These are phyloP conservation scores for Alternaria brassicae DNA, from an alignment of 2,329 filamentous ascomycete species.

Conservation along the genomic window DNA sequence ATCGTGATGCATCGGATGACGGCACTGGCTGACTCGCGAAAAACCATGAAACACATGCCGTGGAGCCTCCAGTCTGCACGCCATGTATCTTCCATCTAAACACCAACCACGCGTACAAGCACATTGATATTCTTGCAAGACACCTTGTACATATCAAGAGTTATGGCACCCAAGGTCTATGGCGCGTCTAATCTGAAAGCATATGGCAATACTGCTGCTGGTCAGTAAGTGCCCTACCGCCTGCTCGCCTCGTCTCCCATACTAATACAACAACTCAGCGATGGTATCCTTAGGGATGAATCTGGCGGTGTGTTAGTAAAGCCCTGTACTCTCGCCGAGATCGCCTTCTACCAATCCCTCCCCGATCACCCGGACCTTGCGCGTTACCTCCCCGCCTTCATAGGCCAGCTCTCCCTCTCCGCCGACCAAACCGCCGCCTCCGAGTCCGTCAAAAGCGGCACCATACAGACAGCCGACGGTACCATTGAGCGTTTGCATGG, in stretches of 20 bases:
- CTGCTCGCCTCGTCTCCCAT: conserved; percentile 2
- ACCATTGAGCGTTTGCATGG: conserved; percentile 57
- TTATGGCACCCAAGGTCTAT: conserved; percentile 58
- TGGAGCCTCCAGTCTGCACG: conserved; percentile 10
- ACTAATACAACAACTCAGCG: conserved; percentile 61
- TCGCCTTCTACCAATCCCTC: conserved; percentile 85
- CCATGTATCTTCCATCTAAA: conserved; percentile 10
- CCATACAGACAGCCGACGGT: conserved; percentile 36
- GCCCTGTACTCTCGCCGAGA: conserved; percentile 84
- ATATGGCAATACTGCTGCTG: conserved; percentile 79
- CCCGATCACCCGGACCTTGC: conserved; percentile 75
- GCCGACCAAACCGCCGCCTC: conserved; percentile 24
- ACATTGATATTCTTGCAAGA: conserved; percentile 9
- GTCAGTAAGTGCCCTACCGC: conserved; percentile 70
- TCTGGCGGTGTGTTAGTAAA: conserved; percentile 91
- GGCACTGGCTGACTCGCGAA: conserved; percentile 24
- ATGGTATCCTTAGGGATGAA: conserved; percentile 85
- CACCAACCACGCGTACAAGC: neutral
- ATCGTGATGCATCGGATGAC: conserved; percentile 11
- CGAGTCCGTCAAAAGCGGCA: conserved; percentile 33
- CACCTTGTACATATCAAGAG: neutral
- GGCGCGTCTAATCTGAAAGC: conserved; percentile 68
- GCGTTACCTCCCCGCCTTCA: conserved; percentile 81
- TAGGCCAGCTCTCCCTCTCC: conserved; percentile 75
- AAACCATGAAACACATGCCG: conserved; percentile 23